phyloP scores from a whole-genome alignment of 2,329 filamentous ascomycete species.

The Colletotrichum lini region DNA sequence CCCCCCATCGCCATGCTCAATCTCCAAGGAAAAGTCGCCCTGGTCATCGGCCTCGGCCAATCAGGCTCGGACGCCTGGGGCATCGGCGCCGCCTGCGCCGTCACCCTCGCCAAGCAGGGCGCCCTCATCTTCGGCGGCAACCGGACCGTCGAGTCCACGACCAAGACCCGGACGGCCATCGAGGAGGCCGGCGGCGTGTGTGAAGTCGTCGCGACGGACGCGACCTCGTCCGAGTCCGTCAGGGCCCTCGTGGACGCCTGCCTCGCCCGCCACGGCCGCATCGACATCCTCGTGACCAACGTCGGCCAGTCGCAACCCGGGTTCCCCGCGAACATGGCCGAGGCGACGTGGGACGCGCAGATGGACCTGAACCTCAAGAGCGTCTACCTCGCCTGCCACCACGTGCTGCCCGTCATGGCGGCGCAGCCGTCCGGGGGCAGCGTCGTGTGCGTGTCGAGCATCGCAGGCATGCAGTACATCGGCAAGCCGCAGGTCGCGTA shows the following conservation, averaged over 20 bases:
- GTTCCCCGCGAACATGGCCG: conserved; percentile 62
- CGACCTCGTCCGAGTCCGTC: conserved; percentile 66
- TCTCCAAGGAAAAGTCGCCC: conserved; percentile 59
- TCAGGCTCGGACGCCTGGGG: conserved; percentile 62
- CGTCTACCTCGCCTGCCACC: conserved; percentile 67
- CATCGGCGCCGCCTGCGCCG: conserved; percentile 65
- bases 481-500: conserved; percentile 67
- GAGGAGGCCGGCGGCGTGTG: conserved; percentile 52
- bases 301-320: conserved; percentile 71
- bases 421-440: conserved; percentile 56
- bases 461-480: conserved; percentile 67
- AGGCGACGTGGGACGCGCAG: conserved; percentile 66
- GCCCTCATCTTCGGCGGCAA: conserved; percentile 67
- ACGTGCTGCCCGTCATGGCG: conserved; percentile 69
- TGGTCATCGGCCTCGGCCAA: conserved; percentile 63
- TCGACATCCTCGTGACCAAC: conserved; percentile 74
- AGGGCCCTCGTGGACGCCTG: conserved; percentile 67
- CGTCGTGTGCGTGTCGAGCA: conserved; percentile 62
- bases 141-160: conserved; percentile 57
- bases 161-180: conserved; percentile 57
- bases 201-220: conserved; percentile 62
- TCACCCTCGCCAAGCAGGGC: conserved; percentile 62
- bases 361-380: conserved; percentile 70
- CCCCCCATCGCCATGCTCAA: conserved; percentile 47
- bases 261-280: conserved; percentile 65